A percentile compares a stretch with the other conserved stretches of the same genome.
Conservation (phyloP, 805 yeast genomes). For the Sugiyamaella mastotermitis region DNA sequence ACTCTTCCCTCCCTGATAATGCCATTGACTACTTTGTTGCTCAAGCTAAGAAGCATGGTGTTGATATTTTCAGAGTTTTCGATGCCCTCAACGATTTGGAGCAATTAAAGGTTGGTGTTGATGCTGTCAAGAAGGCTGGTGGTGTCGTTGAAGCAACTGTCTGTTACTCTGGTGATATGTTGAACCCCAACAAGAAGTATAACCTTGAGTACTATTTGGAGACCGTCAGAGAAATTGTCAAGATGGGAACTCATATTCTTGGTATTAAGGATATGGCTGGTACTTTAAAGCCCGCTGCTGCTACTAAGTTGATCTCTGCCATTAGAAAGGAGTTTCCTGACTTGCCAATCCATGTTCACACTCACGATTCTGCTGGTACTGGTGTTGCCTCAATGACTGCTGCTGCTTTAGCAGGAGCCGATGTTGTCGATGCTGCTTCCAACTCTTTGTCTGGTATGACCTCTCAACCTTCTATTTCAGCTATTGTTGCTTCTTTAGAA, state of each 20-base stretch:
- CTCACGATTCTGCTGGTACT: slow-evolving; percentile 99
- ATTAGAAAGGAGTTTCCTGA: slow-evolving; percentile 85
- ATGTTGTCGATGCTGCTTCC: slow-evolving; percentile 94
- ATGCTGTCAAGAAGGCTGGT: slow-evolving; percentile 96
- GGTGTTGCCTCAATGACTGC: slow-evolving; percentile 97
- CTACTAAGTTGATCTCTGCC: slow-evolving; percentile 68
- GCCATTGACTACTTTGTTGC: slow-evolving; percentile 95
- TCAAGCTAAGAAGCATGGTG: slow-evolving; percentile 94
- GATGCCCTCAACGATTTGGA: slow-evolving; percentile 97
- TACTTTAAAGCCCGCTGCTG: slow-evolving; percentile 94
- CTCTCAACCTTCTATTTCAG: slow-evolving; percentile 94
- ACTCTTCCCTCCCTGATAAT: slow-evolving; percentile 95
- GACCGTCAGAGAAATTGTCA: slow-evolving; percentile 76
- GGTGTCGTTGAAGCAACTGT: slow-evolving; percentile 99
- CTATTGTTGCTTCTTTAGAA: slow-evolving; percentile 85
- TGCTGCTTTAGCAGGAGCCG: slow-evolving; percentile 94
- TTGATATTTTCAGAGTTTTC: slow-evolving; percentile 95
- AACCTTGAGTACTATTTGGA: slow-evolving; percentile 83
- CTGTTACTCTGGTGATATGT: slow-evolving; percentile 99
- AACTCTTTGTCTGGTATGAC: slow-evolving; percentile 98
- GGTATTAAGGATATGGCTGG: slow-evolving; percentile 99
- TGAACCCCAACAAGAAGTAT: slow-evolving; percentile 92
- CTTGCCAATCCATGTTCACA: slow-evolving; percentile 96
- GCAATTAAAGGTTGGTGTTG: slow-evolving; percentile 94
- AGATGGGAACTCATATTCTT: slow-evolving; percentile 91